Evolutionary conservation across 441 rosid genomes (phyloP), one percentile per base, ranked within the genome.

Genomic region (Adansonia madagascariensis): DNA sequence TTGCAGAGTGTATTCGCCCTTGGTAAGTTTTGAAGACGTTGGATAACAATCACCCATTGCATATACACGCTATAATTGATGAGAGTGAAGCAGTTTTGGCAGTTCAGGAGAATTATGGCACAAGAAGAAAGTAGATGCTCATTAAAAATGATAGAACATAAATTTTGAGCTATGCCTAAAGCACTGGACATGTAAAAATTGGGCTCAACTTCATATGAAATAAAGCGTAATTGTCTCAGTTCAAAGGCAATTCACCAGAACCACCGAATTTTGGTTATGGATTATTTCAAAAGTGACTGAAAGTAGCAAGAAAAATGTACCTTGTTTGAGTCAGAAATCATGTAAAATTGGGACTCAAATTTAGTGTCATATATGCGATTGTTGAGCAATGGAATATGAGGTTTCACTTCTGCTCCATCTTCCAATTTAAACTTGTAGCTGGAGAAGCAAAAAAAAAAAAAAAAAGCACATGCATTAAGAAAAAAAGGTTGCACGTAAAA

Each of bases 381-480:
- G 85, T 94, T 97, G 77, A 97, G 91, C 81, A 97, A 82, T 10
- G 99, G 99, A 78, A 97, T 87, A 69, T 88, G 86, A 46, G 99
- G 98, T 84, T 88, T 91, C 59, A 93, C 90, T 83, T 88, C 93
- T 78, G 98, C 94, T 79, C 89, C 98, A 76, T 94, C 98, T 82
- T 94, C 98, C 84, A 97, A 86, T 86, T 92, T 97, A 85, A 97
- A 85, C 86, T 91, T 93, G 90, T 94, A 97, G 80, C 98, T 94
- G 86, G 86, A 86, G 49, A 82, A 71, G 75, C 75, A 78, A 80
- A 69, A 77, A 65, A 70, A 75, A n/a, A 72, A 62, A 22, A 10
- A 39, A 4, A 35, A 47, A 12, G 0, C 20, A 53, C 41, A 53
- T 11, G 62, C 66, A 68, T 70, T 15, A 6, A 73, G 31, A 10